Base-by-base conservation (phyloP, 352 stramenopile species). In the Elongisporangium prolatum region DNA sequence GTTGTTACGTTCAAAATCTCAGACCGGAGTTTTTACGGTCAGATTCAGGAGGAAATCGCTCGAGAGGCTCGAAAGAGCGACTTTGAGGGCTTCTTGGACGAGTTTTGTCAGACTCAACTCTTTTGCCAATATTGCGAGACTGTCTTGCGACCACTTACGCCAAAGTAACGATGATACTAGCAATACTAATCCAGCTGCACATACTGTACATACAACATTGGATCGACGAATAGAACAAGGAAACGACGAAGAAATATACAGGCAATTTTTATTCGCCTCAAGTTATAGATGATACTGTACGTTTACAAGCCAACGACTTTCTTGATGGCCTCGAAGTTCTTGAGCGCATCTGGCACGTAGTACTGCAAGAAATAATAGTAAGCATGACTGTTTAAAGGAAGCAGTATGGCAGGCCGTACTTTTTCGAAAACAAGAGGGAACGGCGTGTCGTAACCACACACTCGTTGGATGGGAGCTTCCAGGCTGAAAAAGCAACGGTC, bases 351-450 rank as follows among this genome's bases (percentile, higher is more conserved):
- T 2, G 95, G 95, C 47, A 98, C 72, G 69, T 98, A 98, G 44
- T 95, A 77, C 80, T 88, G 50, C 34, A 58, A 14, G 8, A 44
- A n/a, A n/a, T n/a, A n/a, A n/a, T n/a, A n/a, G n/a, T n/a, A n/a
- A n/a, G n/a, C n/a, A n/a, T n/a, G n/a, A n/a, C n/a, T n/a, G n/a
- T n/a, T n/a, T n/a, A n/a, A n/a, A n/a, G n/a, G n/a, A n/a, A 21
- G 17, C 7, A 20, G 21, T 59, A 54, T 66, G 8, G 17, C 21
- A 54, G 20, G 13, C 1, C 20, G 16, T 54, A 88, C 81, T 68
- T 98, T 98, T 69, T 99, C 97, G 73, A 98, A 98, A 11, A 97
- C 85, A 48, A 99, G 78, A 0, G 95, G 95, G 74, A 99, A 99
- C 6, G 97, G 97, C 25, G 95, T 99, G 67, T 99, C 97, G 67